Base-by-base conservation (phyloP, 805 yeast genomes). In the Myxozyma sirexii region DNA sequence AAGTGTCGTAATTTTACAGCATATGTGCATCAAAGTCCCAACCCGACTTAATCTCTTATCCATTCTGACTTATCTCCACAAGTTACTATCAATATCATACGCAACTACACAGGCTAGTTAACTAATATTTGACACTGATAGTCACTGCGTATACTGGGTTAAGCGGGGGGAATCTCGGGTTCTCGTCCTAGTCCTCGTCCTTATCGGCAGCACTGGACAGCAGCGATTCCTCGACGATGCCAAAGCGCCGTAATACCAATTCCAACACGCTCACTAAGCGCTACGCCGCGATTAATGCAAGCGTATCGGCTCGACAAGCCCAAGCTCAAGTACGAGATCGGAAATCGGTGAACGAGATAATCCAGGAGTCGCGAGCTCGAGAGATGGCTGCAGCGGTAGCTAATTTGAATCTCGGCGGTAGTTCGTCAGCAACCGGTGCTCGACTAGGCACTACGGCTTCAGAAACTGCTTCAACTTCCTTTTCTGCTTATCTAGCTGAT, bases 191-290 rank as follows among this genome's bases (percentile, higher is more conserved):
- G n/a, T n/a, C n/a, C n/a, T 21, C 2, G 15, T 41, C 45, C 26
- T 8, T 12, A 41, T 10, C 23, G 27, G 8, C 13, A 21, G 12
- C 24, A 8, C 12, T 23, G 8, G n/a, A 8, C 8, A 8, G 13
- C 45, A 19, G 45, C 12, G 33, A 29, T 10, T 7, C 29, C n/a
- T 24, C 23, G 35, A 42, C 46, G 23, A 62, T 62, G 66, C 61
- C 65, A 8, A 62, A 51, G 35, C 60, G 55, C 44, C 59, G n/a
- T n/a, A n/a, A 60, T 41, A 52, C 41, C n/a, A 59, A 54, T 29
- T 52, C 66, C n/a, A 62, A 56, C 41, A 46, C 59, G 1, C 46
- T 62, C n/a, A 62, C 66, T 6, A 62, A 60, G 59, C 66, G 60
- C 33, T 62, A 62, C 29, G 66, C 65, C 4, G 61, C 65, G 12